A percentile compares a stretch with the other conserved stretches of the same genome.
These are phyloP conservation scores for Penicillium digitatum DNA, from an alignment of 2,329 filamentous ascomycete species.

Conservation along the genomic window DNA sequence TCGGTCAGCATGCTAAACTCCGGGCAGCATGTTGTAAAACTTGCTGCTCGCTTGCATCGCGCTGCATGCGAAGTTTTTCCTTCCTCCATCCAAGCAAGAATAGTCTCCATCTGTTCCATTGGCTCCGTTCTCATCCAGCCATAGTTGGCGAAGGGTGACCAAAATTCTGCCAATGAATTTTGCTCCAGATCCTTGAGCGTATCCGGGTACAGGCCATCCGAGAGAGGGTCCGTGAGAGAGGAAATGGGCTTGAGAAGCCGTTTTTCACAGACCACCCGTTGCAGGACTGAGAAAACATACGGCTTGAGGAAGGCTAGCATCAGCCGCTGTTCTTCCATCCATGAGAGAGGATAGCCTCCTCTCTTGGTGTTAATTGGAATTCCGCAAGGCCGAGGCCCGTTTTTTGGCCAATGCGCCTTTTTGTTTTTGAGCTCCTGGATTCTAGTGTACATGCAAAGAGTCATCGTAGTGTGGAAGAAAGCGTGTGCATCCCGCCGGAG, in stretches of 20 bases:
- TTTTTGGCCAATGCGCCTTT: background rate
- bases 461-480: background rate
- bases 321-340: background rate
- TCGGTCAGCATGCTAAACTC: rapidly evolving
- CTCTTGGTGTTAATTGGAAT: background rate
- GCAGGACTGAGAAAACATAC: background rate
- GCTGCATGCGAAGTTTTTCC: rapidly evolving
- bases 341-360: background rate
- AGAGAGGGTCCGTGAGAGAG: no score
- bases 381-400: background rate
- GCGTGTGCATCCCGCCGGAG: background rate
- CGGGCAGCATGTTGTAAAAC: background rate
- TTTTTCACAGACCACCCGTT: background rate
- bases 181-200: background rate
- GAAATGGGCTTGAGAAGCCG: background rate
- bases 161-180: background rate
- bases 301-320: background rate
- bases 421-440: background rate
- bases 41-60: background rate
- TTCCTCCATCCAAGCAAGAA: background rate
- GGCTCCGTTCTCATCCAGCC: background rate
- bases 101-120: background rate
- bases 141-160: rapidly evolving
- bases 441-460: background rate
- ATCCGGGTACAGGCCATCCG: background rate